phyloP scores from a whole-genome alignment of 257 asterid species.

The Forsythia suspensa region DNA sequence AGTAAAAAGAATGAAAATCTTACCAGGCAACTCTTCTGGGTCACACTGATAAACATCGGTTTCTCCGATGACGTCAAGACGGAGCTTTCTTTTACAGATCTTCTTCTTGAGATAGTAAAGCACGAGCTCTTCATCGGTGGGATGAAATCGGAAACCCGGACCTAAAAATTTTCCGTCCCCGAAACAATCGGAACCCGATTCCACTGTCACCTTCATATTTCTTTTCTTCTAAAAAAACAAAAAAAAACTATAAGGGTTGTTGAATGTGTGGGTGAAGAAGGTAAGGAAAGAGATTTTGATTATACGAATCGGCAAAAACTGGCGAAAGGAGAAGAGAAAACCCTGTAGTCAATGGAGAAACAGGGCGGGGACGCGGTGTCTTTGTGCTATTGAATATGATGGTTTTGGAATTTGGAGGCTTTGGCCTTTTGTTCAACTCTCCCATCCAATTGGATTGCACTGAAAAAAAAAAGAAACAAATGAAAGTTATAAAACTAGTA shows the following conservation, averaged over 20 bases:
- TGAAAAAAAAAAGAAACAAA: too few species aligned
- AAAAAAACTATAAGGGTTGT: background rate
- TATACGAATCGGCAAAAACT: background rate
- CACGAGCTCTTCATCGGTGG: slow-evolving; percentile 88
- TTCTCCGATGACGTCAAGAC: slow-evolving; percentile 60
- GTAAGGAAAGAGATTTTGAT: background rate
- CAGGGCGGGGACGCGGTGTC: background rate
- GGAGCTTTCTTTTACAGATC: slow-evolving; percentile 54
- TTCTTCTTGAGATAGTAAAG: slow-evolving; percentile 72
- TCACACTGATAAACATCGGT: slow-evolving; percentile 81
- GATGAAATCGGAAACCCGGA: slow-evolving; percentile 92
- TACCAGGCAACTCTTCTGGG: slow-evolving; percentile 90
- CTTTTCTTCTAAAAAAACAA: background rate
- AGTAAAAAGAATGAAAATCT: background rate
- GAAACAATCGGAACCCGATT: slow-evolving; percentile 29
- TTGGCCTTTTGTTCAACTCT: too few species aligned
- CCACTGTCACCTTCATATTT: slow-evolving; percentile 25
- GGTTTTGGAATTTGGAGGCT: too few species aligned
- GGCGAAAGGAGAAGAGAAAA: background rate
- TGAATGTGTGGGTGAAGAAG: background rate
- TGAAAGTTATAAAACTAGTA: too few species aligned
- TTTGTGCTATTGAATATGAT: background rate
- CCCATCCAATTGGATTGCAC: too few species aligned
- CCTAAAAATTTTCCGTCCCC: slow-evolving; percentile 44
- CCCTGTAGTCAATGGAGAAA: background rate